These are phyloP conservation scores for Colletotrichum orchidophilum DNA, from an alignment of 2,329 filamentous ascomycete genomes.

Conservation along the genomic window DNA sequence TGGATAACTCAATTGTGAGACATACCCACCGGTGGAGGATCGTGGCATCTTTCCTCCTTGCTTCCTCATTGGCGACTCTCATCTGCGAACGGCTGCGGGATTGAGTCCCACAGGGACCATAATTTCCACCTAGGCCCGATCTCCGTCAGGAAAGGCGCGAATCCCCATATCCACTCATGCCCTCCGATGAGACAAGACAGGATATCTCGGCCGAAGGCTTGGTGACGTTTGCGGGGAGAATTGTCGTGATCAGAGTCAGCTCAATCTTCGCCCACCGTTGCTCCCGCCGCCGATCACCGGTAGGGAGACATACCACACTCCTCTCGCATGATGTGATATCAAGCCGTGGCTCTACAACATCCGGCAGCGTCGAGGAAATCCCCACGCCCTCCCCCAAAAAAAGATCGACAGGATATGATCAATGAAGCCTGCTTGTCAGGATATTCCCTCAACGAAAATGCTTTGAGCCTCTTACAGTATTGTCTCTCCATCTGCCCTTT, in stretches of 20 bases:
- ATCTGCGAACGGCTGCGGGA: constrained; percentile 29
- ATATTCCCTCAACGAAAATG: background rate
- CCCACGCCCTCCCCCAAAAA: background rate
- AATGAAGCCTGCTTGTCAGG: background rate
- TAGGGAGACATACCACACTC: background rate
- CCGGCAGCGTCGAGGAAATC: constrained; percentile 5
- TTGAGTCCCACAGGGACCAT: background rate
- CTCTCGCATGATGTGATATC: background rate
- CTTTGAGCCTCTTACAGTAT: background rate
- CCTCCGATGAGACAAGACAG: constrained; percentile 8
- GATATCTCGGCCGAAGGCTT: constrained; percentile 17
- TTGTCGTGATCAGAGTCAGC: constrained; percentile 7
- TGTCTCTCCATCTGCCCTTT: background rate
- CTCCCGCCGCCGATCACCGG: constrained; percentile 29
- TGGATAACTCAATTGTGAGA: constrained; percentile 21
- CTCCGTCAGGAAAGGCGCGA: constrained; percentile 1
- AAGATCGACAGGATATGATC: background rate
- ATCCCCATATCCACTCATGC: background rate
- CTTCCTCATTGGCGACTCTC: constrained; percentile 4
- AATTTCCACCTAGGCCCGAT: constrained; percentile 3
- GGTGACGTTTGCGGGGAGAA: constrained; percentile 27
- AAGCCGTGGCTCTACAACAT: background rate
- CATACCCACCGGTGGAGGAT: constrained; percentile 2
- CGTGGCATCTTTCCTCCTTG: constrained; percentile 15
- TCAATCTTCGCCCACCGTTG: constrained; percentile 24